Evolutionary conservation across 768 basidiomycete species (phyloP), one percentile per base, ranked within the genome.

Genomic region (Boletus pseudo-olivaceus): DNA sequence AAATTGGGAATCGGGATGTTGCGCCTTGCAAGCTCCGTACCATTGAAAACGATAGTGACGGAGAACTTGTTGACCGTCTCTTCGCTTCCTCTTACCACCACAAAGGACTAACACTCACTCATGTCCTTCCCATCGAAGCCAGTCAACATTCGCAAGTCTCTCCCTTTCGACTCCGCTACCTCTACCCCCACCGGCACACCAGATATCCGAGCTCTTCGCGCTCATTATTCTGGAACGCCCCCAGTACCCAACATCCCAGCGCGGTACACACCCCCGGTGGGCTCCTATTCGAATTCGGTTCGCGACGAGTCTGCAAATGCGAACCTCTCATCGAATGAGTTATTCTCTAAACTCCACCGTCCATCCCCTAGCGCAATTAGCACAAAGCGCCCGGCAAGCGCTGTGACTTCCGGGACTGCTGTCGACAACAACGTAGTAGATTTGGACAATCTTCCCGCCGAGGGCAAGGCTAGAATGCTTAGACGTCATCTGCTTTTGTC

Each of bases 381-480:
- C 43, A 72, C 77, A n/a, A 67, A 68, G 39, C 68, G 70, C 23
- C 70, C 74, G 10, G 43, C 63, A 46, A 55, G 33, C 56, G 64
- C 65, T 60, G 66, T 43, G 39, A 69, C 56, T 15, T 60, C 73
- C 5, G 61, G 55, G 9, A 64, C 71, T 66, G 51, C 72, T 64
- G 14, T 67, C 67, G 53, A 72, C 59, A 52, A 63, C 62, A 44
- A 55, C 38, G 32, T 59, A 50, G 72, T 51, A 17, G 76, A 78
- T 56, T 62, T 88, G 14, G 86, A 88, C 20, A 82, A 78, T 26
- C 72, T 93, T 27, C 78, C 88, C 0, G 87, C 88, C 20, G 90
- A 91, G 58, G 90, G 94, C 65, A 97, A 93, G 73, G 86, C 85
- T 3, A 83, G 81, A 62, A 82, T 97, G 2, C 72, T 98, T 17